Evolutionary conservation across 73 alveolate genomes (phyloP).

Genomic region (Paramecium bursaria): DNA sequence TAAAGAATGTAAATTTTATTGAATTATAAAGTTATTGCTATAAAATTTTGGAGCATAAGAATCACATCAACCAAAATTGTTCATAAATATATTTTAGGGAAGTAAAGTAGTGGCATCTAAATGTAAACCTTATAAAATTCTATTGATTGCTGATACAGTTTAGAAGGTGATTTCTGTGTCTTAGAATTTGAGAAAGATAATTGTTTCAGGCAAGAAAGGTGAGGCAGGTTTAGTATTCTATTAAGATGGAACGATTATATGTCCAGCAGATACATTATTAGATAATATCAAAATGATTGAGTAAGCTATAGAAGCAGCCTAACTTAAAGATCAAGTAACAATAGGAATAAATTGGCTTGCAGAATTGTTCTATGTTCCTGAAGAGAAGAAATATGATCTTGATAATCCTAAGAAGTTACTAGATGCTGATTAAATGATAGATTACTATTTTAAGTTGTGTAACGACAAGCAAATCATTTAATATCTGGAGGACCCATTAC

Average conservation of each 20-base stretch:
- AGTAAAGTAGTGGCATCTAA: conserved; percentile 65
- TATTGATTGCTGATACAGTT: conserved; percentile 39
- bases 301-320: conserved; percentile 64
- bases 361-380: conserved; percentile 63
- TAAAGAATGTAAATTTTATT: conserved; percentile 22
- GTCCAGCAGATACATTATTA: conserved; percentile 60
- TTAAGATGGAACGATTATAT: conserved; percentile 66
- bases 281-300: conserved; percentile 69
- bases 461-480: conserved; percentile 60
- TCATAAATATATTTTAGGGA: conserved; percentile 61
- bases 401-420: conserved; percentile 68
- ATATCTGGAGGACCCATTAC: conserved; percentile 55
- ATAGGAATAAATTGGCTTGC: conserved; percentile 64
- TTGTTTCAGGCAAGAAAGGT: conserved; percentile 63
- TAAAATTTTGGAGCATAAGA: conserved; percentile 19
- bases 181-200: conserved; percentile 55
- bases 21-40: conserved; percentile 5
- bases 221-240: conserved; percentile 64
- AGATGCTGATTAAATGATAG: conserved; percentile 67
- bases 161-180: conserved; percentile 37
- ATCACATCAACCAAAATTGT: conserved; percentile 5
- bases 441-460: conserved; percentile 62
- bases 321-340: conserved; percentile 50
- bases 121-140: conserved; percentile 58
- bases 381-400: conserved; percentile 65